Percentiles rank a stretch among this genome's conserved stretches.
phyloP scores from a whole-genome alignment of 2,329 filamentous ascomycete genomes.

The Didymella pomorum region DNA sequence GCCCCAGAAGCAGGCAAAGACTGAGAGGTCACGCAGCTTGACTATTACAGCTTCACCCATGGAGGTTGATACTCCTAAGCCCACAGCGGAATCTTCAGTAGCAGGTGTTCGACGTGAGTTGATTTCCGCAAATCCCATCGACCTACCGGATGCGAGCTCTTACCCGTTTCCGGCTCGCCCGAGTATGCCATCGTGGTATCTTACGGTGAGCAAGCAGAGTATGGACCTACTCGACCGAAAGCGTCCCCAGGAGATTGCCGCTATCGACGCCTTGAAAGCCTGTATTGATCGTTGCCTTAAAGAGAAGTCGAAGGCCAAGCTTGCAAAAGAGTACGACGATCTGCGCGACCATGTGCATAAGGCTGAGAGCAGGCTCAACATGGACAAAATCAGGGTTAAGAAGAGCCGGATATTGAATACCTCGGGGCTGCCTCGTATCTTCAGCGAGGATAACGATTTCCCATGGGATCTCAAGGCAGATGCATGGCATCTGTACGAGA shows the following conservation, averaged over 20 bases:
- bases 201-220: slow-evolving; percentile 10
- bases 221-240: slow-evolving; percentile 23
- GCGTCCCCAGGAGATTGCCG: slow-evolving; percentile 22
- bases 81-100: slow-evolving; percentile 11
- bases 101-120: slow-evolving; percentile 4
- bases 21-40: background rate
- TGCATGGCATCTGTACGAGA: slow-evolving; percentile 55
- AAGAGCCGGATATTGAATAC: slow-evolving; percentile 47
- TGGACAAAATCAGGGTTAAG: slow-evolving; percentile 44
- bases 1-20: background rate
- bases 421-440: slow-evolving; percentile 53
- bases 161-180: slow-evolving; percentile 2
- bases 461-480: slow-evolving; percentile 60
- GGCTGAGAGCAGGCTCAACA: slow-evolving; percentile 46
- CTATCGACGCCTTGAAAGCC: slow-evolving; percentile 36
- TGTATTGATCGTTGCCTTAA: slow-evolving; percentile 33
- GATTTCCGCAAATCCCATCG: slow-evolving; percentile 3
- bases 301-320: slow-evolving; percentile 1
- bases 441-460: slow-evolving; percentile 43
- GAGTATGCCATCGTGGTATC: slow-evolving; percentile 27
- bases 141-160: background rate
- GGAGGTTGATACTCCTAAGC: background rate
- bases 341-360: slow-evolving; percentile 52
- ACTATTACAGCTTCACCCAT: background rate
- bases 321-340: slow-evolving; percentile 35